A percentile compares a stretch with the other conserved stretches of the same genome.
phyloP scores from a whole-genome alignment of 2,329 filamentous ascomycete species.

The Penicillium sp. region DNA sequence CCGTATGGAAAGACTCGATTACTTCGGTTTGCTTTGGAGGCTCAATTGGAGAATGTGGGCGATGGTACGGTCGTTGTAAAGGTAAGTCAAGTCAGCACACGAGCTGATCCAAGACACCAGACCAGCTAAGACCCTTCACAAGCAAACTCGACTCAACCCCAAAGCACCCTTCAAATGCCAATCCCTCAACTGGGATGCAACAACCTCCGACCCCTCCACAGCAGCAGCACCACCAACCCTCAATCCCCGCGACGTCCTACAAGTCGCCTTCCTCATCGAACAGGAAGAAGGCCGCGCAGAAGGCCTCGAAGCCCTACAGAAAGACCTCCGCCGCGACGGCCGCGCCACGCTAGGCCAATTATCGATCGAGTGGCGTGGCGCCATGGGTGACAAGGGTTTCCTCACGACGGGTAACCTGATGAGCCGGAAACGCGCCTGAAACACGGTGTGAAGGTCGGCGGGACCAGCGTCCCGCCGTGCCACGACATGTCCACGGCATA shows the following conservation, averaged over 20 bases:
- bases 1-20: slow-evolving; percentile 49
- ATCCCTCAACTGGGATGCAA: slow-evolving; percentile 60
- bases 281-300: slow-evolving; percentile 54
- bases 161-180: slow-evolving; percentile 58
- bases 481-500: slow-evolving; percentile 10
- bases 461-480: slow-evolving; percentile 5
- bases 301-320: slow-evolving; percentile 55
- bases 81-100: slow-evolving; percentile 43
- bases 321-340: slow-evolving; percentile 54
- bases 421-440: slow-evolving; percentile 47
- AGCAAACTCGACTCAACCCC: slow-evolving; percentile 54
- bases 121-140: not conserved
- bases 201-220: slow-evolving; percentile 35
- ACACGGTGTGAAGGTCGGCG: slow-evolving; percentile 20
- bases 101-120: not conserved
- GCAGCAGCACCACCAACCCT: slow-evolving; percentile 51
- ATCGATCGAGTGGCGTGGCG: slow-evolving; percentile 82
- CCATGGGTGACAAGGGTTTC: slow-evolving; percentile 87
- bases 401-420: slow-evolving; percentile 81
- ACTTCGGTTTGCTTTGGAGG: slow-evolving; percentile 76
- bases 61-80: slow-evolving; percentile 82
- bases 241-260: slow-evolving; percentile 65
- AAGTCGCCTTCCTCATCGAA: slow-evolving; percentile 66
- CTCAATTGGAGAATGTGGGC: slow-evolving; percentile 92
- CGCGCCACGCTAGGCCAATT: slow-evolving; percentile 75